Percentiles rank a stretch among this genome's conserved stretches.
Conservation (phyloP, 345 rosid species). For the Eucalyptus fibrosa region DNA sequence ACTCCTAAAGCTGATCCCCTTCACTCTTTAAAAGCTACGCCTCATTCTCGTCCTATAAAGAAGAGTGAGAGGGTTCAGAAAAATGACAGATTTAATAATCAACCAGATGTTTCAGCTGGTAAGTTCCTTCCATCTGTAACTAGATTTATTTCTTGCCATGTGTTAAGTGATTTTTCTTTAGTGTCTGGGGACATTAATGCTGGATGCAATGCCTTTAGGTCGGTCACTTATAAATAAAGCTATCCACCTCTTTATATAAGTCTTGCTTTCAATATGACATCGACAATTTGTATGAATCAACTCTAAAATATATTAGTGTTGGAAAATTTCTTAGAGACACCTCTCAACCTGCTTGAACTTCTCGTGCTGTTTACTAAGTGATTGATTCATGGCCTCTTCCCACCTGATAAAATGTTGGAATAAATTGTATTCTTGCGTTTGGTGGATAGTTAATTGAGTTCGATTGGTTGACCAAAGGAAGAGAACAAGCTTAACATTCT, state of each 20-base stretch:
- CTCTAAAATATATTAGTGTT: not conserved
- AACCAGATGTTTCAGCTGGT: constrained; percentile 51
- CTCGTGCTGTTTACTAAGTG: not conserved
- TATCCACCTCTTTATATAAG: not conserved
- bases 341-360: not conserved
- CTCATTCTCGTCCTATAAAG: constrained; percentile 33
- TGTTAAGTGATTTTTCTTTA: not conserved
- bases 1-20: constrained; percentile 46
- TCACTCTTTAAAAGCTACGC: constrained; percentile 23
- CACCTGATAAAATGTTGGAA: not conserved
- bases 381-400: not conserved
- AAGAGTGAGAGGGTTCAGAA: constrained; percentile 35
- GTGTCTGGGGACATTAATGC: not conserved
- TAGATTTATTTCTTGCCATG: not conserved
- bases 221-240: not conserved
- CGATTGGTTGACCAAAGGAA: not conserved
- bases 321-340: not conserved
- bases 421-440: not conserved
- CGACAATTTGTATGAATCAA: not conserved
- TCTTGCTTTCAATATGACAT: not conserved
- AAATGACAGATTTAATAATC: constrained; percentile 15
- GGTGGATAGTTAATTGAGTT: not conserved
- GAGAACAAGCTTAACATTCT: not conserved
- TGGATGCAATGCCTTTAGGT: not conserved
- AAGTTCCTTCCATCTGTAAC: not conserved